Percentiles rank a stretch among this genome's conserved stretches.
These are phyloP conservation scores for Aureobasidium vineae DNA, from an alignment of 2,329 filamentous ascomycete genomes.

Conservation along the genomic window DNA sequence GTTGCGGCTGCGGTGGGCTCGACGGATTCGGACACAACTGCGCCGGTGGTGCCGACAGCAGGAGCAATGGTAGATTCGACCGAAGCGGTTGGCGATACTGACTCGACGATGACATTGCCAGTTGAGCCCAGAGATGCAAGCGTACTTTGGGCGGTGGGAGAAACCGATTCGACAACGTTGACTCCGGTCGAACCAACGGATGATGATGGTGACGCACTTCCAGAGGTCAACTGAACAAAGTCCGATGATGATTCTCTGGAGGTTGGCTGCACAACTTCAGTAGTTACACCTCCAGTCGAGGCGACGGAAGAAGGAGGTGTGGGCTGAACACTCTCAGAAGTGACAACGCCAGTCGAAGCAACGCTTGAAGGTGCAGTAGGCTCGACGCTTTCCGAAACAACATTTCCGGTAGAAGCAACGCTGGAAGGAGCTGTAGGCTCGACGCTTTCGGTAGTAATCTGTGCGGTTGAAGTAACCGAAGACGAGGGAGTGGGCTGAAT, in stretches of 20 bases:
- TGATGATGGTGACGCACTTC: background rate
- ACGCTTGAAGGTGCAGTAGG: conserved; percentile 7
- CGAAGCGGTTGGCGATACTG: conserved; percentile 15
- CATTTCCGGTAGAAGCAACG: conserved; percentile 9
- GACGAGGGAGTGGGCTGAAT: conserved; percentile 10
- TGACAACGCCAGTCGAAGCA: background rate
- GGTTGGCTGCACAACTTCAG: conserved; percentile 10
- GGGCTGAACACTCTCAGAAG: background rate
- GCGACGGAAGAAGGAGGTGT: conserved; percentile 1
- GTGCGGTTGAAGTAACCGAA: background rate
- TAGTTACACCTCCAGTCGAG: background rate
- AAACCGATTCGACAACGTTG: conserved; percentile 16
- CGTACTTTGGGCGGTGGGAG: background rate
- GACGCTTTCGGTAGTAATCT: background rate
- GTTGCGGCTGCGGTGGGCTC: conserved; percentile 19
- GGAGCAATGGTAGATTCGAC: conserved; percentile 1
- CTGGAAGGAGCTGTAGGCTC: background rate
- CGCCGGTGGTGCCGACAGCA: conserved; percentile 7
- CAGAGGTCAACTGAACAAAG: conserved; percentile 16
- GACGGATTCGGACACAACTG: conserved; percentile 8
- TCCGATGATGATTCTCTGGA: background rate
- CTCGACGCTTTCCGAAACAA: conserved; percentile 7
- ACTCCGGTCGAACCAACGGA: conserved; percentile 14
- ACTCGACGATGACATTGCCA: conserved; percentile 8
- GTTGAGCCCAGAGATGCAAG: conserved; percentile 14